Evolutionary conservation across 2,329 filamentous ascomycete genomes (phyloP).

Genomic region (Ophiocordyceps camponoti-saundersi): DNA sequence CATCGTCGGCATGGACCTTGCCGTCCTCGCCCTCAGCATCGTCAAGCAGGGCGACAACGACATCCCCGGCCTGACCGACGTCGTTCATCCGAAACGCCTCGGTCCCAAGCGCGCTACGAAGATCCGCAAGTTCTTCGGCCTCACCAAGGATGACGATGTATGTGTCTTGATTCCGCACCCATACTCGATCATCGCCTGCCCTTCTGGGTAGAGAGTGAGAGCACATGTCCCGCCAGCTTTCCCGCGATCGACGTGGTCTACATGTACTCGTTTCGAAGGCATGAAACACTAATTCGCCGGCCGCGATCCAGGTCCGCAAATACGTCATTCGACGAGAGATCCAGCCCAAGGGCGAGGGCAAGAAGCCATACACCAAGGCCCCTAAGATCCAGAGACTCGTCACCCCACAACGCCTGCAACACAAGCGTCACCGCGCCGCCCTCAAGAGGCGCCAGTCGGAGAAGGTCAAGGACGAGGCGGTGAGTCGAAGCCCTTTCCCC

Average conservation of each 20-base stretch:
- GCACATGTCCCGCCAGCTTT: conserved; percentile 8
- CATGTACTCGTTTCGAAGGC: neutral
- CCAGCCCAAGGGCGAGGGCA: conserved; percentile 92
- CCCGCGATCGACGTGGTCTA: neutral
- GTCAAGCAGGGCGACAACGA: conserved; percentile 97
- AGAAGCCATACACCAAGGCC: conserved; percentile 98
- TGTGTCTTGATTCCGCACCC: conserved; percentile 46
- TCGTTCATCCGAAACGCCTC: conserved; percentile 96
- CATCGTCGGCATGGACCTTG: conserved; percentile 92
- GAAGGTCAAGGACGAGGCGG: conserved; percentile 96
- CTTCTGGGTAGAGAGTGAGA: conserved; percentile 46
- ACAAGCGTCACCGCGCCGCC: conserved; percentile 96
- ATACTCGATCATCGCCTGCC: conserved; percentile 54
- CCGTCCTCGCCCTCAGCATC: conserved; percentile 84
- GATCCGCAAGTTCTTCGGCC: conserved; percentile 98
- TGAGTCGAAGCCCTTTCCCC: conserved; percentile 33
- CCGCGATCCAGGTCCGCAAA: conserved; percentile 67
- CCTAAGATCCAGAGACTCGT: conserved; percentile 99
- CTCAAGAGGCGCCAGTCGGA: conserved; percentile 97
- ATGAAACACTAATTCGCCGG: conserved; percentile 19
- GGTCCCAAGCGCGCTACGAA: conserved; percentile 99
- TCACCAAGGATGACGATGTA: conserved; percentile 99
- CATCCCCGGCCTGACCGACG: conserved; percentile 91
- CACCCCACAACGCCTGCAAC: conserved; percentile 98
- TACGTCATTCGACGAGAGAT: conserved; percentile 99